Conservation (phyloP, 352 stramenopile species). For the Phytophthora kernoviae region DNA sequence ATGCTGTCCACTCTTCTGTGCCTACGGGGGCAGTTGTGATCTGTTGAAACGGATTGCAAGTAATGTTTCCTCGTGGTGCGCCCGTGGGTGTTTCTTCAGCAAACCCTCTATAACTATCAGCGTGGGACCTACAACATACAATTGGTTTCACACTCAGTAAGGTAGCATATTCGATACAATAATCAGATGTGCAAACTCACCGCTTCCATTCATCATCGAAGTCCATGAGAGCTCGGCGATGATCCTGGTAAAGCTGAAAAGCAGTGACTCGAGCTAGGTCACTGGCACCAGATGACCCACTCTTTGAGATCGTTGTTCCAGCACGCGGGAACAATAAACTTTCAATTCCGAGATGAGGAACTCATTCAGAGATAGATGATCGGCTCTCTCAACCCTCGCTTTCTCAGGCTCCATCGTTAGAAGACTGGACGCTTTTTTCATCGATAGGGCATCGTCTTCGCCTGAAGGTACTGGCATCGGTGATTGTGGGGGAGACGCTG, state of each 20-base stretch:
- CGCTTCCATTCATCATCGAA: conserved; percentile 61
- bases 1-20: conserved; percentile 21
- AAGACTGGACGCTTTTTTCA: conserved; percentile 13
- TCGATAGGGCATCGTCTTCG: conserved; percentile 25
- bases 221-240: conserved; percentile 51
- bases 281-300: conserved; percentile 20
- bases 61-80: conserved; percentile 7
- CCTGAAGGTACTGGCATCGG: conserved; percentile 20
- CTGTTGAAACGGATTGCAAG: conserved; percentile 36
- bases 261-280: conserved; percentile 42
- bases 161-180: not conserved
- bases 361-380: conserved; percentile 51
- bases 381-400: conserved; percentile 28
- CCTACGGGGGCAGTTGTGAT: not conserved
- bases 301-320: conserved; percentile 14
- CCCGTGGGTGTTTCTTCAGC: conserved; percentile 2
- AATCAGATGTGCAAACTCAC: conserved; percentile 19
- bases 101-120: conserved; percentile 23
- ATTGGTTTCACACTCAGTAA: conserved; percentile 1
- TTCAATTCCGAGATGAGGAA: conserved; percentile 58
- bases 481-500: conserved; percentile 27
- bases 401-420: conserved; percentile 20
- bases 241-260: conserved; percentile 52
- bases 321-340: conserved; percentile 41
- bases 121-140: conserved; percentile 29